Conservation (phyloP, 257 asterid species). For the Gentiana dahurica region DNA sequence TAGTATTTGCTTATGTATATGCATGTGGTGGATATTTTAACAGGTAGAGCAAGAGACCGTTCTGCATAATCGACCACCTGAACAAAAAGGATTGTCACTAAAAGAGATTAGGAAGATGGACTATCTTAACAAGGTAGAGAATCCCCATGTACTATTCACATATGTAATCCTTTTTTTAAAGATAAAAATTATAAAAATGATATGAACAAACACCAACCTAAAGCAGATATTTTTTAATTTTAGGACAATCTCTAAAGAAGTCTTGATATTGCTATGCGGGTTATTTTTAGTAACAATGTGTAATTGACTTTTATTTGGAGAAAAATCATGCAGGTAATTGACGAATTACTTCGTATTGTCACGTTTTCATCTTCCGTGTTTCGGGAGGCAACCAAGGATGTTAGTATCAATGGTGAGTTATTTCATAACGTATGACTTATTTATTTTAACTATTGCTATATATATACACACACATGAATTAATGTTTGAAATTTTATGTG, state of each 20-base stretch:
- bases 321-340: slow-evolving; percentile 38
- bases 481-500: too few relatives aligned
- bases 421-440: not conserved
- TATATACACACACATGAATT: too few relatives aligned
- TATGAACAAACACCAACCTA: too few relatives aligned
- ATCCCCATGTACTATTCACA: not conserved
- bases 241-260: too few relatives aligned
- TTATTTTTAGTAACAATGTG: not conserved
- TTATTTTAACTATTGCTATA: too few relatives aligned
- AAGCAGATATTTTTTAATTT: too few relatives aligned
- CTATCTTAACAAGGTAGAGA: slow-evolving; percentile 5
- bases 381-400: slow-evolving; percentile 68
- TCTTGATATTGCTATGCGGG: too few relatives aligned
- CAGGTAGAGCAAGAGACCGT: slow-evolving; percentile 12
- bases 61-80: slow-evolving; percentile 3
- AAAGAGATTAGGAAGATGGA: slow-evolving; percentile 10
- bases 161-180: too few relatives aligned
- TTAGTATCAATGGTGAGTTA: slow-evolving; percentile 33
- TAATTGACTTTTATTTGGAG: too few relatives aligned
- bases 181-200: too few relatives aligned
- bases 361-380: slow-evolving; percentile 64
- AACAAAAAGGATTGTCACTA: not conserved
- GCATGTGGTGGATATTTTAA: not conserved
- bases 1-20: not conserved
- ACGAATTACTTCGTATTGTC: slow-evolving; percentile 66